Evolutionary conservation across 371 early-diverging fungal species (phyloP), one percentile per base, ranked within the genome.

Genomic region (Lichtheimia hyalospora): DNA sequence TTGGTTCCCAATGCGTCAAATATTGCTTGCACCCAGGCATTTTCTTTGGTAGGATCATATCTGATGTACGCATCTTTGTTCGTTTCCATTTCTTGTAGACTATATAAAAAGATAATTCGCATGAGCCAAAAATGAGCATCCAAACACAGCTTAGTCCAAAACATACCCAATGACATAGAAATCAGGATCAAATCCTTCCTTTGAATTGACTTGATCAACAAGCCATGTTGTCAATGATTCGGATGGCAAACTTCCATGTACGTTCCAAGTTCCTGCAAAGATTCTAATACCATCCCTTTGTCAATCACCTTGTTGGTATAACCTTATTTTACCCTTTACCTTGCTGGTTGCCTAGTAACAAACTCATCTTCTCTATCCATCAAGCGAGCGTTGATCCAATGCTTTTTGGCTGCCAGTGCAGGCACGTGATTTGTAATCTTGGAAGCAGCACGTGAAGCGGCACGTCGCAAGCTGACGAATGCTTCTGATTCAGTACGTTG

Each of bases 181-280:
- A 57, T 92, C 91, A 27, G 89, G 84, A 40, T 86, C 79, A 27
- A 66, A 64, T 0, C 75, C 79, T 27, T 75, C 68, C 3, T 77
- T 69, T 23, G 62, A 52, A 21, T 61, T 68, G 14, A 60, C 54
- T 41, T 70, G 60, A 51, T 69, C 70, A 34, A 73, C 65, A 1
- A 94, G 67, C 96, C 96, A 97, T 7, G 80, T 66, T 1, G 70
- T 61, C 15, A 95, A 44, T 1, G 84, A 64, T 39, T 84, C 75
- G 3, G 83, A 73, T 1, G 92, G 85, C 12, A 75, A 63, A 21
- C 81, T 82, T 10, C 94, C 95, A 70, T 93, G 93, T 15, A 96
- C 94, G 62, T 96, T 96, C 92, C 94, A 96, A 0, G 96, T 92
- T 0, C 95, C 96, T 1, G 88, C 84, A 73, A 94, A 92, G 2